Evolutionary conservation across 345 rosid species (phyloP), one percentile per base, ranked within the genome.

Genomic region (Arabidopsis arenosa): DNA sequence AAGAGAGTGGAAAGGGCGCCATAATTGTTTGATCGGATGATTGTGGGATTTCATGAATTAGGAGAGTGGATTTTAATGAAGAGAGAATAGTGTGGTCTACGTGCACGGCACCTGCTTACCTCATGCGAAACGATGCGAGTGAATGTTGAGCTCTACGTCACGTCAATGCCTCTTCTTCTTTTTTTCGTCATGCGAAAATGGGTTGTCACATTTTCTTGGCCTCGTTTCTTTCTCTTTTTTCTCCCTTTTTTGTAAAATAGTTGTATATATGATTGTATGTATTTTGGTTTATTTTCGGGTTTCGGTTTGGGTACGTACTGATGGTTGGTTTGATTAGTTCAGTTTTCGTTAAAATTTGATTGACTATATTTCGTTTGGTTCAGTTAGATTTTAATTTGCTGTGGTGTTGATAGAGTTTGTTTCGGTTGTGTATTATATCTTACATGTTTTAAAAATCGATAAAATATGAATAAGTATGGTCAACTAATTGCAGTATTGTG

Each of bases 101-200:
- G 70, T 76, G 49, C 64, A 76, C 80, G 80, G 55, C 28, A 52
- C 64, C 9, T 68, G 64, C 67, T 51, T 35, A 66, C 11, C 43
- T 5, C 59, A 51, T 51, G 59, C 59, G 18, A 17, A 60, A 39
- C 32, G 65, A 37, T 60, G 47, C 17, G 32, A 39, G 47, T 18
- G 30, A 37, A 18, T 60, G 32, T 60, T 36, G 30, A 39, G 45
- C 65, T 60, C 47, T 39, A 37, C 65, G 65, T 60, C 65, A 60
- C 65, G 32, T 60, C n/a, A 60, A 6, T 60, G 6, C 43, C 43
- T 57, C 59, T 54, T 54, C 17, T 13, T 53, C 1, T 18, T 35
- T 15, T 5, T 21, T 43, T 48, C 13, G 21, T 36, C 39, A 17
- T 12, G 61, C 33, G 32, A 28, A 28, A 28, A 28, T 56, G 40